Evolutionary conservation across 768 basidiomycete species (phyloP), one percentile per base, ranked within the genome.

Genomic region (Serendipita sp.): DNA sequence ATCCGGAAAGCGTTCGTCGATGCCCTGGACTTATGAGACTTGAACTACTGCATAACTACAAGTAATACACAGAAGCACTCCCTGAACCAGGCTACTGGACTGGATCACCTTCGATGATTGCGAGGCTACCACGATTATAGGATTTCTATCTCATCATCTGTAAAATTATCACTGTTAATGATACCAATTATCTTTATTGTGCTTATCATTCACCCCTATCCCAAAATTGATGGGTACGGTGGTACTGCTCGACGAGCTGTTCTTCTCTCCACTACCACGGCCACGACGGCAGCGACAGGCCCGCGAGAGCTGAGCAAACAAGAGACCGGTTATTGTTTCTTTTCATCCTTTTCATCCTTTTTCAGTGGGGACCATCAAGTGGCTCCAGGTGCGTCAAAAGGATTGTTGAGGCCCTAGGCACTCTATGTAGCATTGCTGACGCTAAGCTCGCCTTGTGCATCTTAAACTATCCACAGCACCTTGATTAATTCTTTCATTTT

Each of bases 1-100:
- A 80, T 85, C 36, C 79, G 87, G 27, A 46, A 66, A 29, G 69
- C 70, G 2, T 71, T 70, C 62, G 46, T 64, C 29, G 34, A 50
- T 31, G n/a, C 48, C 18, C 29, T 50, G n/a, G n/a, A 50, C 18
- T 18, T 50, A 18, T 50, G 48, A 50, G 5, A 40, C 13, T 13
- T 13, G 13, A 18, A 8, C 48, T 52, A 52, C 48, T 52, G 31
- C 48, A 52, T 6, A 5, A 8, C 8, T 23, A 52, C 40, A 40
- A 40, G 13, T 40, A 2, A 2, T 40, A 40, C 40, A 40, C 40
- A 40, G 40, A 40, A 40, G 40, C 40, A 13, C 40, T 40, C 40
- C 40, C 40, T 13, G 13, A 40, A 40, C 40, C 40, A 40, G 40
- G 40, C 40, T 5, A 40, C 40, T 13, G 40, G 40, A 40, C 40